Percentiles rank a stretch among this genome's conserved stretches.
phyloP scores from a whole-genome alignment of 73 alveolate genomes.

The Paramecium octaurelia region DNA sequence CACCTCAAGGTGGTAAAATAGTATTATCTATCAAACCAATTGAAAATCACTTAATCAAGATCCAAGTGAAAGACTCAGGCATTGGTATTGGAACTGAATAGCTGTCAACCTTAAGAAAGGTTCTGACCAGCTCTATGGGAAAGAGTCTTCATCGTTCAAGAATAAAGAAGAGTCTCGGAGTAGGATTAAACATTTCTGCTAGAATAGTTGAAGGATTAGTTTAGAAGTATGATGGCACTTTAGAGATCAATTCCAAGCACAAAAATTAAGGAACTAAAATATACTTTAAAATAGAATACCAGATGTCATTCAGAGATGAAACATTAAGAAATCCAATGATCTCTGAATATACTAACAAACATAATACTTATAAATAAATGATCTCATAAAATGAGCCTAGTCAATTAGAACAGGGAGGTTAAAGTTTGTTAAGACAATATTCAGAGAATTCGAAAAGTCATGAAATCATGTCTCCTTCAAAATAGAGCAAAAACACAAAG shows the following conservation, averaged over 20 bases:
- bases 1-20: not conserved
- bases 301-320: not conserved
- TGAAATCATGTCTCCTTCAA: not conserved
- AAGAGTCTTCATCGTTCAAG: not conserved
- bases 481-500: not conserved
- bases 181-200: not conserved
- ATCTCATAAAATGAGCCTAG: not conserved
- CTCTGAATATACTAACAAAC: not conserved
- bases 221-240: not conserved
- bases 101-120: not conserved
- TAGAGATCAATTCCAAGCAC: not conserved
- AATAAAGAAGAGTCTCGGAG: not conserved
- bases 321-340: constrained; percentile 11
- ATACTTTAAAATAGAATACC: not conserved
- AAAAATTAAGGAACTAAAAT: not conserved
- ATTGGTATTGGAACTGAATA: not conserved
- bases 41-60: not conserved
- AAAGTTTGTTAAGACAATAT: not conserved
- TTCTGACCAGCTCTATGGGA: not conserved
- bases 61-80: not conserved
- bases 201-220: not conserved
- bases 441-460: not conserved
- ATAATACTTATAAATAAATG: not conserved
- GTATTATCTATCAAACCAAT: not conserved
- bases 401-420: not conserved